A percentile compares a stretch with the other conserved stretches of the same genome.
Conservation (phyloP, 2,329 filamentous ascomycete genomes). For the Scleromitrula shiraiana region DNA sequence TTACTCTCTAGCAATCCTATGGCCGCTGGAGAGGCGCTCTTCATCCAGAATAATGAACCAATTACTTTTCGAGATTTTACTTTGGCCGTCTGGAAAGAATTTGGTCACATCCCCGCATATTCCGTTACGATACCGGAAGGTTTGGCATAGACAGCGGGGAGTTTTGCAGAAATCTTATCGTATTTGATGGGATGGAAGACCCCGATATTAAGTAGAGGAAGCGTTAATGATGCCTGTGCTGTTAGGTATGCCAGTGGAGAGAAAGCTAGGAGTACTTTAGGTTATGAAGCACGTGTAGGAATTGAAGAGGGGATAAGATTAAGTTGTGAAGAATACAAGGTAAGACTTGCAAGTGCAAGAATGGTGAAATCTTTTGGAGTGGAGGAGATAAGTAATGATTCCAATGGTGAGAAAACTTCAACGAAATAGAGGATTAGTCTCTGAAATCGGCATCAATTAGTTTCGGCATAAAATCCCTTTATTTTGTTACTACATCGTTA, state of each 20-base stretch:
- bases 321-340: slow-evolving; percentile 4
- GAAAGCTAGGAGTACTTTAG: background rate
- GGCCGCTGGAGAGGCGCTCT: background rate
- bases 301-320: slow-evolving; percentile 4
- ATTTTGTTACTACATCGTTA: no score
- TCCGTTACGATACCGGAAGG: background rate
- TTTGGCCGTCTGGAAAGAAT: slow-evolving; percentile 4
- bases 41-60: slow-evolving; percentile 2
- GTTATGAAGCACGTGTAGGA: slow-evolving; percentile 1
- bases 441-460: no score
- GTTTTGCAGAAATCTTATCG: background rate
- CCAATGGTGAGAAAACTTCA: background rate
- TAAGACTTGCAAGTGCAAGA: background rate
- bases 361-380: background rate
- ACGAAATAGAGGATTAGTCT: no score
- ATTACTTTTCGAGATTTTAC: slow-evolving; percentile 1
- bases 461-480: no score
- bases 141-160: background rate
- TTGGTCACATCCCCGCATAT: background rate
- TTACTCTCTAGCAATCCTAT: background rate
- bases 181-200: background rate
- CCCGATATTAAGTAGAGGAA: background rate
- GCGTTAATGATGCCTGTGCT: slow-evolving; percentile 4
- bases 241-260: slow-evolving; percentile 2
- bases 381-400: background rate